phyloP scores from a whole-genome alignment of 441 rosid genomes.

The Euphorbia schlechtendalii region DNA sequence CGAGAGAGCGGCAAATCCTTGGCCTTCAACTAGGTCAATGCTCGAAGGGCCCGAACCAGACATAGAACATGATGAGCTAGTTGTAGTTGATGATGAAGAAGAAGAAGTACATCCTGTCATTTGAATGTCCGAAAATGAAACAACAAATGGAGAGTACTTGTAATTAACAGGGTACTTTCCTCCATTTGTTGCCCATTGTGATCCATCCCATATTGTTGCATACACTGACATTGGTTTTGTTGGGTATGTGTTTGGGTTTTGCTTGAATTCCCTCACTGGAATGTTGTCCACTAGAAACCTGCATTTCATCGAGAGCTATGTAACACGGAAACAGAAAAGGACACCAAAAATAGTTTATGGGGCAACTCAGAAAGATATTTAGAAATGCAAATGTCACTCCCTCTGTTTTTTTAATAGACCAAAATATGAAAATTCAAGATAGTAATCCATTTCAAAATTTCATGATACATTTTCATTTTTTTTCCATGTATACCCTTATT shows the following conservation, averaged over 20 bases:
- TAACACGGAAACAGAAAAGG: too few relatives aligned
- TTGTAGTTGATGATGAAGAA: not conserved
- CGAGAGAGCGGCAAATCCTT: slow-evolving; percentile 49
- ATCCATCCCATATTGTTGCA: slow-evolving; percentile 86
- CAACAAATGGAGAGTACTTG: slow-evolving; percentile 63
- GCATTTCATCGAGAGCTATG: slow-evolving; percentile 9
- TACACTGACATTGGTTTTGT: slow-evolving; percentile 71
- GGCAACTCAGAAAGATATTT: too few relatives aligned
- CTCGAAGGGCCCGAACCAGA: too few relatives aligned
- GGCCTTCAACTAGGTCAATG: slow-evolving; percentile 64
- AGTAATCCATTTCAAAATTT: too few relatives aligned
- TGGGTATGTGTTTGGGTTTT: slow-evolving; percentile 41
- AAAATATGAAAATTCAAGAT: too few relatives aligned
- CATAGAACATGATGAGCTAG: too few relatives aligned
- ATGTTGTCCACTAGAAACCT: slow-evolving; percentile 72
- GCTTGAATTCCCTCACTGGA: slow-evolving; percentile 61
- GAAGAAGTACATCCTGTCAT: slow-evolving; percentile 41
- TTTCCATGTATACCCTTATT: too few relatives aligned
- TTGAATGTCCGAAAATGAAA: slow-evolving; percentile 48
- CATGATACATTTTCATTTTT: too few relatives aligned
- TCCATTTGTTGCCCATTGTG: slow-evolving; percentile 93
- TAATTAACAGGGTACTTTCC: slow-evolving; percentile 90
- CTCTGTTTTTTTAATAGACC: too few relatives aligned
- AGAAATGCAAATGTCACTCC: too few relatives aligned
- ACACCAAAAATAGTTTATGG: too few relatives aligned